A percentile compares a stretch with the other conserved stretches of the same genome.
These are phyloP conservation scores for Pistacia vera DNA, from an alignment of 345 rosid species.

Conservation along the genomic window DNA sequence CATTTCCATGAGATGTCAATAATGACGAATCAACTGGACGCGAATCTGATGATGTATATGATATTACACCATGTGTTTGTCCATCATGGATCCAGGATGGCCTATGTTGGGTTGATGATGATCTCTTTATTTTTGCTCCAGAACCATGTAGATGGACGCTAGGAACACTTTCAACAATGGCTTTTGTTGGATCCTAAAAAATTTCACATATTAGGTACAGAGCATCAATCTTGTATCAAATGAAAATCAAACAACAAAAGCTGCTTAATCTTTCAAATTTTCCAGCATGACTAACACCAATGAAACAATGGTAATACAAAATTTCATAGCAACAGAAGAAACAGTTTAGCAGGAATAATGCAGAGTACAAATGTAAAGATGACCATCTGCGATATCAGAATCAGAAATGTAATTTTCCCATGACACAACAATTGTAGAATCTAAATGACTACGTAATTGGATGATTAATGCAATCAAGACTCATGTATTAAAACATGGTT, in stretches of 20 bases:
- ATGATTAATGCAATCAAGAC: background rate
- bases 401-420: slow-evolving; percentile 1
- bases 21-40: slow-evolving; percentile 72
- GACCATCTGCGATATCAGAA: background rate
- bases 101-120: slow-evolving; percentile 50
- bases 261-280: background rate
- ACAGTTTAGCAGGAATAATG: slow-evolving; percentile 5
- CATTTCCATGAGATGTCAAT: slow-evolving; percentile 29
- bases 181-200: slow-evolving; percentile 54
- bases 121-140: slow-evolving; percentile 89
- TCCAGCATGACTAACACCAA: background rate
- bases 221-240: slow-evolving; percentile 1
- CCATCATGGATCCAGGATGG: slow-evolving; percentile 74
- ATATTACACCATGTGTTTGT: slow-evolving; percentile 33
- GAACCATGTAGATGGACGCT: slow-evolving; percentile 58
- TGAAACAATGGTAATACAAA: background rate
- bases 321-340: background rate
- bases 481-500: background rate
- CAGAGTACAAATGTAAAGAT: background rate
- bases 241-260: background rate
- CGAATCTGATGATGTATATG: slow-evolving; percentile 45
- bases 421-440: background rate
- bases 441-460: background rate
- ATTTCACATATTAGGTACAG: background rate
- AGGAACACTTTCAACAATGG: slow-evolving; percentile 43